Evolutionary conservation across 139 green algal genomes (phyloP), one percentile per base, ranked within the genome.

Genomic region (Chlorella vulgaris): DNA sequence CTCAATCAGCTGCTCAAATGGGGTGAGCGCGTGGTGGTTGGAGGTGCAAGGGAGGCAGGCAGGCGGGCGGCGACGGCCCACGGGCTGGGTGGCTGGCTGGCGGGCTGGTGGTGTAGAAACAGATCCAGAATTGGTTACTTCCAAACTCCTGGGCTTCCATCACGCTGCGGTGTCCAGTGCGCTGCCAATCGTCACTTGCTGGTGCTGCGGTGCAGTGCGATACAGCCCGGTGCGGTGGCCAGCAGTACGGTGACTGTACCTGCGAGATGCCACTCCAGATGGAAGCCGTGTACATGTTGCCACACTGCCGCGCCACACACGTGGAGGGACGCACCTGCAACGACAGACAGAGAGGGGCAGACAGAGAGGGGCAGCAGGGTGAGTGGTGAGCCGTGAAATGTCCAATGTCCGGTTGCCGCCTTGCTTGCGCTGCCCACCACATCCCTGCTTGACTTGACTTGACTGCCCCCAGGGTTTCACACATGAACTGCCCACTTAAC

Each of bases 261-360:
- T 80, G 74, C 28, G 74, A 40, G 24, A 88, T 50, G 39, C 84
- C 84, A 8, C 50, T 77, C 71, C 73, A 88, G 24, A 88, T 53
- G 28, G 69, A 82, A 24, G 84, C 87, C 1, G 90, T 91, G 90
- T 97, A 97, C 78, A 92, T 90, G 85, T 97, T 97, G 83, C 94
- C 94, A 51, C 76, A 84, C 31, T 86, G 74, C 36, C 77, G 71
- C n/a, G 76, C 66, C 55, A 93, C 58, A 29, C 83, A 68, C 1
- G 82, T 83, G 35, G 67, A 76, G 31, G 91, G 86, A 18, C 69
- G 55, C 58, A 97, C 89, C 86, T 90, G 88, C 38, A 36, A 53
- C 18, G 28, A 31, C 13, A 29, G 24, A 21, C 3, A 13, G 28
- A 39, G n/a, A 39, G 3, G 7, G 39, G 38, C 19, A 3, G 39